A percentile compares a stretch with the other conserved stretches of the same genome.
phyloP scores from a whole-genome alignment of 176 grass and related monocot genomes.

The Cenchrus fungigraminus region DNA sequence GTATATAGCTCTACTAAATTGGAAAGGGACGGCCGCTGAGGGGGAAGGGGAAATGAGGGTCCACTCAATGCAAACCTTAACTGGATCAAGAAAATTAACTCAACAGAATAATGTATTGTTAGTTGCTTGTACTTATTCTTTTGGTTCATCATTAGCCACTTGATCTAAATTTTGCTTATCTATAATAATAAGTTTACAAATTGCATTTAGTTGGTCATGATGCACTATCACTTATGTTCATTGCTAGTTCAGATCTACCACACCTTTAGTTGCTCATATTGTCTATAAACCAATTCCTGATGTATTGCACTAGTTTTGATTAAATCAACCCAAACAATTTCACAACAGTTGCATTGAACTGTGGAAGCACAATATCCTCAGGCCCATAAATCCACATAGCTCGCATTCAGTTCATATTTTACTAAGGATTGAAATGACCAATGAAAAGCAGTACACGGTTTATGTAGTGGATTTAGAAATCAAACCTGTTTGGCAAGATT shows the following conservation, averaged over 20 bases:
- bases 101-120: background rate
- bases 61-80: background rate
- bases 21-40: background rate
- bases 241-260: background rate
- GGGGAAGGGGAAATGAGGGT: background rate
- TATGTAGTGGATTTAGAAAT: conserved; percentile 14
- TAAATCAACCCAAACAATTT: background rate
- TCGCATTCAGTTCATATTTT: background rate
- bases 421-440: background rate
- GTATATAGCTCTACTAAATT: background rate
- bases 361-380: conserved; percentile 3
- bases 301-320: background rate
- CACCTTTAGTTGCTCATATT: background rate
- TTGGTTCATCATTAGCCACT: no score
- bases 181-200: background rate
- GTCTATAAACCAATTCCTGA: background rate
- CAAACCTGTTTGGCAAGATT: conserved; percentile 52
- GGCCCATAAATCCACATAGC: background rate
- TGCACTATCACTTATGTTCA: background rate
- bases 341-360: background rate
- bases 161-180: no score
- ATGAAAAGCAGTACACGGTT: background rate
- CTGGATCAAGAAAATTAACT: conserved; percentile 12
- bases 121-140: background rate
- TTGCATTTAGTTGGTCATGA: conserved; percentile 2